Evolutionary conservation across 345 rosid genomes (phyloP).

Genomic region (Gossypium ekmanianum): DNA sequence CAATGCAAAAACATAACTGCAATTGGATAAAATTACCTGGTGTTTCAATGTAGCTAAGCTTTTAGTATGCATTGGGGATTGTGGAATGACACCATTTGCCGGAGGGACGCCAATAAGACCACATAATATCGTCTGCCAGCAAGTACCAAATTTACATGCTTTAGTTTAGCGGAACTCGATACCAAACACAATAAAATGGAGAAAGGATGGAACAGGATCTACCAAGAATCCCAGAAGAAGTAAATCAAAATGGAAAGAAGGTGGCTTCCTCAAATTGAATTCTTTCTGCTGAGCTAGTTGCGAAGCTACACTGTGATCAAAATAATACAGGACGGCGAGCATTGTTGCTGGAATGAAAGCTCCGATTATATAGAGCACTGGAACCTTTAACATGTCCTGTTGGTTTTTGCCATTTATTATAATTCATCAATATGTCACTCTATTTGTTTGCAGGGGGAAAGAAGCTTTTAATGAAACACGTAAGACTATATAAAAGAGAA

Average conservation of each 20-base stretch:
- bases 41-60: constrained; percentile 78
- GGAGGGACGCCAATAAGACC: constrained; percentile 83
- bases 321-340: constrained; percentile 90
- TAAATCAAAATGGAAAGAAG: constrained; percentile 85
- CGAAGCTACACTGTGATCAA: constrained; percentile 91
- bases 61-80: constrained; percentile 85
- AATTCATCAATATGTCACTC: not conserved
- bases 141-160: constrained; percentile 11
- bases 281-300: constrained; percentile 94
- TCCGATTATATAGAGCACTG: constrained; percentile 69
- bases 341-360: constrained; percentile 93
- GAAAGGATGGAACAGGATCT: constrained; percentile 15
- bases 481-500: constrained; percentile 3
- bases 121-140: constrained; percentile 56
- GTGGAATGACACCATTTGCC: constrained; percentile 80
- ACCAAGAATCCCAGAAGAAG: constrained; percentile 91
- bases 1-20: not conserved
- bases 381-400: constrained; percentile 87
- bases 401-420: constrained; percentile 14
- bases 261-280: constrained; percentile 81
- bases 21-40: constrained; percentile 41
- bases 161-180: not conserved
- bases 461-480: not conserved
- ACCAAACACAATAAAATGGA: not conserved
- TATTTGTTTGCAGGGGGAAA: not conserved